A percentile compares a stretch with the other conserved stretches of the same genome.
phyloP scores from a whole-genome alignment of 2,329 filamentous ascomycete species.

The Biscogniauxia sp. region DNA sequence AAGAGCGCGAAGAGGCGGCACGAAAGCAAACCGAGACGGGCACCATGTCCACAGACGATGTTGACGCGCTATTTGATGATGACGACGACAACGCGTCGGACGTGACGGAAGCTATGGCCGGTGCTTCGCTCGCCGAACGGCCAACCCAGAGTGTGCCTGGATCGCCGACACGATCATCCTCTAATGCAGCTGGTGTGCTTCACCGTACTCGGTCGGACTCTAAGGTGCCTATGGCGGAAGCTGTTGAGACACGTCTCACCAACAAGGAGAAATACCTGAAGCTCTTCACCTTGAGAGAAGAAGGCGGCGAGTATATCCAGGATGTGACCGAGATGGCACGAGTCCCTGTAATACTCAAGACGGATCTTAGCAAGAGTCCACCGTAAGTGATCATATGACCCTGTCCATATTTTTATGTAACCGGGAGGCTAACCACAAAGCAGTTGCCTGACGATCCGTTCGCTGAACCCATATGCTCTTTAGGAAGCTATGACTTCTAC shows the following conservation, averaged over 20 bases:
- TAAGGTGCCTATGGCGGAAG: slow-evolving; percentile 75
- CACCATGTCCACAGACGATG: slow-evolving; percentile 88
- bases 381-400: slow-evolving; percentile 69
- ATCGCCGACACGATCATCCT: slow-evolving; percentile 76
- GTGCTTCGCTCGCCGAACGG: slow-evolving; percentile 83
- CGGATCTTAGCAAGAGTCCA: slow-evolving; percentile 96
- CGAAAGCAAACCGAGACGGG: slow-evolving; percentile 93
- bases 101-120: slow-evolving; percentile 85
- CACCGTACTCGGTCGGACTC: slow-evolving; percentile 92
- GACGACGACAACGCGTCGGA: slow-evolving; percentile 87
- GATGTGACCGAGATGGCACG: slow-evolving; percentile 97
- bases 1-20: slow-evolving; percentile 86
- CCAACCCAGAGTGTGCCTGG: slow-evolving; percentile 94
- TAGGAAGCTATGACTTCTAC: slow-evolving; percentile 19
- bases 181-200: slow-evolving; percentile 63
- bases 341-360: slow-evolving; percentile 97
- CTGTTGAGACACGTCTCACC: slow-evolving; percentile 74
- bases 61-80: slow-evolving; percentile 93
- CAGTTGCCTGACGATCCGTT: slow-evolving; percentile 66
- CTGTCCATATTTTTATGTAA: neutral
- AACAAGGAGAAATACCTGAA: slow-evolving; percentile 97
- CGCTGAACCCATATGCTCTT: slow-evolving; percentile 62
- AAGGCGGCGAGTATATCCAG: slow-evolving; percentile 94
- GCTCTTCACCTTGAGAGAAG: slow-evolving; percentile 84
- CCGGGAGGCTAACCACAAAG: slow-evolving; percentile 35